Evolutionary conservation across 148 eudicot genomes (phyloP).

Genomic region (Diospyros kaki): DNA sequence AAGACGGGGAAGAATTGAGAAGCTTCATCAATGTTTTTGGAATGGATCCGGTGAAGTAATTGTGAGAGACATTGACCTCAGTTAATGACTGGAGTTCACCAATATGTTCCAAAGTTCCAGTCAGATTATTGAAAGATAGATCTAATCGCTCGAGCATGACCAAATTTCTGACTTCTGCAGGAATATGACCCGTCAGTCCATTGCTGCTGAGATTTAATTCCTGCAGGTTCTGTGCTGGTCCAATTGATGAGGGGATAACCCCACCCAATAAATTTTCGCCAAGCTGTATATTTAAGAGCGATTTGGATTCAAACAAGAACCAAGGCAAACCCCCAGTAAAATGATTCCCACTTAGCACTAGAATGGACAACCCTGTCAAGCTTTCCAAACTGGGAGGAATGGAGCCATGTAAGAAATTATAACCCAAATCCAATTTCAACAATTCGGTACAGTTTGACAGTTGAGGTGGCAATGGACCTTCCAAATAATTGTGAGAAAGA

Average conservation of each 20-base stretch:
- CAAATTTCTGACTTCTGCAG: conserved; percentile 35
- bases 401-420: conserved; percentile 52
- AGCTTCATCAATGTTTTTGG: conserved; percentile 44
- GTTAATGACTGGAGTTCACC: conserved; percentile 38
- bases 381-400: conserved; percentile 44
- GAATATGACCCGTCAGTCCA: conserved; percentile 50
- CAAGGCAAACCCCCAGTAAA: conserved; percentile 59
- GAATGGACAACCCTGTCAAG: conserved; percentile 32
- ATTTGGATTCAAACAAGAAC: conserved; percentile 36
- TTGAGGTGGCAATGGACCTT: conserved; percentile 58
- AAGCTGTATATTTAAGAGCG: conserved; percentile 47
- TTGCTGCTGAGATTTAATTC: conserved; percentile 55
- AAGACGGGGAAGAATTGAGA: conserved; percentile 39
- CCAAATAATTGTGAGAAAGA: conserved; percentile 52
- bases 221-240: conserved; percentile 35
- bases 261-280: conserved; percentile 64
- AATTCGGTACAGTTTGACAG: conserved; percentile 42
- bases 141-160: conserved; percentile 47
- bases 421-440: conserved; percentile 38
- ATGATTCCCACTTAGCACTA: conserved; percentile 54
- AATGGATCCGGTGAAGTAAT: conserved; percentile 42
- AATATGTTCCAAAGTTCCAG: conserved; percentile 47
- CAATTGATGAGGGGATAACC: conserved; percentile 40
- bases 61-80: conserved; percentile 45
- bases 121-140: conserved; percentile 54